These are phyloP conservation scores for Ajuga chamaepitys DNA, from an alignment of 257 asterid species.

Conservation along the genomic window DNA sequence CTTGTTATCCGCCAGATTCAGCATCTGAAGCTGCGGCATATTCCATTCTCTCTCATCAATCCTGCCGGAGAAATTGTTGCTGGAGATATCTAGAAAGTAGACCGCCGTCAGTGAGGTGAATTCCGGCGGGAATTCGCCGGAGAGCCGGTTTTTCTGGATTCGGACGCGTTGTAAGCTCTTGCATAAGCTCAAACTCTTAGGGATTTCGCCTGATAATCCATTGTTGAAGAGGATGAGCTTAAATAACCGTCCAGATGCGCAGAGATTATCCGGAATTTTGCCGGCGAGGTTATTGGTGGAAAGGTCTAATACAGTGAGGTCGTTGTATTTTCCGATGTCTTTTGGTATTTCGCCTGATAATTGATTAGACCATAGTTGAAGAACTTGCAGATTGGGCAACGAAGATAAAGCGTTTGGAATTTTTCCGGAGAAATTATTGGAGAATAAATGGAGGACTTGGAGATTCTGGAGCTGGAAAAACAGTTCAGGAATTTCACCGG, in stretches of 20 bases:
- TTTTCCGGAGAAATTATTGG: constrained; percentile 62
- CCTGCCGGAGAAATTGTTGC: constrained; percentile 44
- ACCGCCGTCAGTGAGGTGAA: constrained; percentile 57
- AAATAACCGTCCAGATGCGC: constrained; percentile 36
- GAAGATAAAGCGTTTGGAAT: constrained; percentile 53
- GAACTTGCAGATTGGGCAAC: constrained; percentile 58
- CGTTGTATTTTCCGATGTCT: constrained; percentile 47
- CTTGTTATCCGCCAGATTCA: constrained; percentile 49
- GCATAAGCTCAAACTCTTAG: constrained; percentile 44
- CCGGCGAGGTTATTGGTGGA: constrained; percentile 71
- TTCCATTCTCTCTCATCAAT: constrained; percentile 47
- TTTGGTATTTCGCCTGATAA: constrained; percentile 58
- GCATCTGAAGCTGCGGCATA: constrained; percentile 80
- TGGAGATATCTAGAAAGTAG: constrained; percentile 63
- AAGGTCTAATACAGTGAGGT: constrained; percentile 72
- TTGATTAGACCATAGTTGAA: constrained; percentile 72
- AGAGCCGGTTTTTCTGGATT: constrained; percentile 48
- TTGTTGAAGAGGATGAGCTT: constrained; percentile 86
- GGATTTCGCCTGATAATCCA: constrained; percentile 59
- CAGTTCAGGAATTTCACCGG: constrained; percentile 57
- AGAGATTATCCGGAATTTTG: constrained; percentile 50
- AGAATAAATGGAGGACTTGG: constrained; percentile 69
- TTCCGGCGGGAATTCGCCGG: constrained; percentile 39
- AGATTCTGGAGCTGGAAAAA: constrained; percentile 31
- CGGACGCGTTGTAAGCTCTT: constrained; percentile 64